These are phyloP conservation scores for Microdochium nivale DNA, from an alignment of 2,329 filamentous ascomycete species.

Conservation along the genomic window DNA sequence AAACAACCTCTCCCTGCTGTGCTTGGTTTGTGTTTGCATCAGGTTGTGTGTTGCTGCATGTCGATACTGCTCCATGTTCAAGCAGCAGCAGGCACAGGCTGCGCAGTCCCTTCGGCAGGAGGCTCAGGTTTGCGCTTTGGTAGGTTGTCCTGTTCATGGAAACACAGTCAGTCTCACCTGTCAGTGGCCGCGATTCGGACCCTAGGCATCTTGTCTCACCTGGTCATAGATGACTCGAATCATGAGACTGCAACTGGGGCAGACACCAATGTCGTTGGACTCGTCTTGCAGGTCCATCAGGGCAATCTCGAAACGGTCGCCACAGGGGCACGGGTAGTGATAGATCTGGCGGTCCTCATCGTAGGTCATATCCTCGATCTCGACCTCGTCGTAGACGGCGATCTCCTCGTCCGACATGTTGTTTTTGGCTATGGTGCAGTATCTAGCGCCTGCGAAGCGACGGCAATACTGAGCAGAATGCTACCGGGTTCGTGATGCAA, in stretches of 20 bases:
- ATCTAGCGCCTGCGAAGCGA: neutral
- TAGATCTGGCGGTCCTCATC: conserved; percentile 78
- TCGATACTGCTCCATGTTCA: conserved; percentile 7
- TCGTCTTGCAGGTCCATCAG: conserved; percentile 80
- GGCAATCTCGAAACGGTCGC: conserved; percentile 89
- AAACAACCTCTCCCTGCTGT: neutral
- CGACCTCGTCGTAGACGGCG: conserved; percentile 92
- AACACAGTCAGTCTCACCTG: neutral
- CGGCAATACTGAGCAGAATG: neutral
- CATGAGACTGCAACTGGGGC: conserved; percentile 95
- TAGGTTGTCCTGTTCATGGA: conserved; percentile 15
- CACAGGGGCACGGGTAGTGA: conserved; percentile 94
- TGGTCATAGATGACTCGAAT: conserved; percentile 88
- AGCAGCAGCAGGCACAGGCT: conserved; percentile 18
- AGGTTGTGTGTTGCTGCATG: neutral
- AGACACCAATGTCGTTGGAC: conserved; percentile 83
- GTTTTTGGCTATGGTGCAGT: neutral
- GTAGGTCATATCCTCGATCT: conserved; percentile 97
- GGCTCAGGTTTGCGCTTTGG: conserved; percentile 18
- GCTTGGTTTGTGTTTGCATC: neutral
- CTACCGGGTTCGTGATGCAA: no score
- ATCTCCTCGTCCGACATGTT: conserved; percentile 38
- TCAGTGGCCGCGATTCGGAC: neutral
- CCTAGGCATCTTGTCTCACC: conserved; percentile 37
- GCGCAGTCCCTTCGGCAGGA: conserved; percentile 11